Evolutionary conservation across 2,329 filamentous ascomycete species (phyloP).

Genomic region (Trichoderma breve): DNA sequence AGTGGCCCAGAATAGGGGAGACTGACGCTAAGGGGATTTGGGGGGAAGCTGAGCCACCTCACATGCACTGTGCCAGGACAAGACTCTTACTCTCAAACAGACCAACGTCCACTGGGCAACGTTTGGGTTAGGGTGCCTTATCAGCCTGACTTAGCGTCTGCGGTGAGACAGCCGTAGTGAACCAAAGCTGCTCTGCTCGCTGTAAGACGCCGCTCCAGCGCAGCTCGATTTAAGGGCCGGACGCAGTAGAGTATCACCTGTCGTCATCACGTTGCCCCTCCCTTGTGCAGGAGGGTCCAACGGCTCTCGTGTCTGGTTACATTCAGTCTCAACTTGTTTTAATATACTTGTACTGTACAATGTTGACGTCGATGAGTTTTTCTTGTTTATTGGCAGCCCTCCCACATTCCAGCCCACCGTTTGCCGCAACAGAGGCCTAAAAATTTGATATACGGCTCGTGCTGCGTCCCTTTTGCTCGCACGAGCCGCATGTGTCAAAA

Average conservation of each 20-base stretch:
- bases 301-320: neutral
- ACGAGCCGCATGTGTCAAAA: constrained; percentile 11
- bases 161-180: constrained; percentile 14
- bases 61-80: neutral
- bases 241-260: constrained; percentile 12
- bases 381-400: neutral
- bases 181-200: neutral
- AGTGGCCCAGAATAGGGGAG: constrained; percentile 23
- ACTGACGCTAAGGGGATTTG: constrained; percentile 16
- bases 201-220: neutral
- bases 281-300: constrained; percentile 18
- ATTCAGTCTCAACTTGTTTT: neutral
- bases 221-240: neutral
- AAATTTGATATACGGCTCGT: neutral
- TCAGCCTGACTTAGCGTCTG: constrained; percentile 16
- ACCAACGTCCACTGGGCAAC: constrained; percentile 5
- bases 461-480: neutral
- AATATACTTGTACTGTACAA: neutral
- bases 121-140: constrained; percentile 10
- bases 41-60: constrained; percentile 22
- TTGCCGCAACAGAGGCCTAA: neutral
- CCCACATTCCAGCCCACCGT: neutral
- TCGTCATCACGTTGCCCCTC: constrained; percentile 21
- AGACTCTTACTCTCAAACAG: constrained; percentile 7
- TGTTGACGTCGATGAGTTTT: neutral